phyloP scores from a whole-genome alignment of 352 stramenopile genomes.

The Globisporangium paddicum region DNA sequence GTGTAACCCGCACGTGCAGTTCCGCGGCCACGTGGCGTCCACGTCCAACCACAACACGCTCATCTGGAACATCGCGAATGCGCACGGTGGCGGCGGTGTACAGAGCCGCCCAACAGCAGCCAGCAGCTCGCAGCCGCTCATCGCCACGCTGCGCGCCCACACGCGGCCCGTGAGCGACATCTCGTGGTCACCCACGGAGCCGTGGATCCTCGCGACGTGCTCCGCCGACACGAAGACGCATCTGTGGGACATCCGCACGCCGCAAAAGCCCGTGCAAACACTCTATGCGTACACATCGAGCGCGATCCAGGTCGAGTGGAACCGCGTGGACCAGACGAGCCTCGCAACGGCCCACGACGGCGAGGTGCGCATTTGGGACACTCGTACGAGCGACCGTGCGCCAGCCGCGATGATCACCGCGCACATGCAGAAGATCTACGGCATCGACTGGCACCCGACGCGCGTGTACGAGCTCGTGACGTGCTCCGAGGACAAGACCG shows the following conservation, averaged over 20 bases:
- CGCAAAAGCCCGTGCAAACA: slow-evolving; percentile 61
- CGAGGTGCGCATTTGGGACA: slow-evolving; percentile 77
- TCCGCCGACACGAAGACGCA: slow-evolving; percentile 76
- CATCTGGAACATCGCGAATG: slow-evolving; percentile 64
- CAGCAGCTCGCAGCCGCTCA: slow-evolving; percentile 34
- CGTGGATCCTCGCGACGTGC: slow-evolving; percentile 71
- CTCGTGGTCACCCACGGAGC: slow-evolving; percentile 67
- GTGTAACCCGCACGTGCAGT: slow-evolving; percentile 70
- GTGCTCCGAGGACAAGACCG: slow-evolving; percentile 80
- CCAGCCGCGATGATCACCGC: slow-evolving; percentile 62
- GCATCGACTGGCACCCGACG: slow-evolving; percentile 76
- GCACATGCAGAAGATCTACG: slow-evolving; percentile 84
- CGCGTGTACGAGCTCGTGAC: slow-evolving; percentile 78
- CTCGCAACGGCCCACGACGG: slow-evolving; percentile 79
- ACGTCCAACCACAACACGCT: slow-evolving; percentile 81
- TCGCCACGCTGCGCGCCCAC: slow-evolving; percentile 70
- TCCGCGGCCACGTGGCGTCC: slow-evolving; percentile 62
- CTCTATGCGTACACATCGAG: slow-evolving; percentile 64
- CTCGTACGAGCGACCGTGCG: slow-evolving; percentile 43
- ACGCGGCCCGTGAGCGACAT: slow-evolving; percentile 74
- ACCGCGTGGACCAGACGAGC: slow-evolving; percentile 55
- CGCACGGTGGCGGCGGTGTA: slow-evolving; percentile 4
- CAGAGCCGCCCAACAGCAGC: slow-evolving; percentile 11
- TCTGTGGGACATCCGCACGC: slow-evolving; percentile 79
- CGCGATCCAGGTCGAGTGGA: slow-evolving; percentile 74